phyloP scores from a whole-genome alignment of 2,329 filamentous ascomycete genomes.

The Balansia obtecta region DNA sequence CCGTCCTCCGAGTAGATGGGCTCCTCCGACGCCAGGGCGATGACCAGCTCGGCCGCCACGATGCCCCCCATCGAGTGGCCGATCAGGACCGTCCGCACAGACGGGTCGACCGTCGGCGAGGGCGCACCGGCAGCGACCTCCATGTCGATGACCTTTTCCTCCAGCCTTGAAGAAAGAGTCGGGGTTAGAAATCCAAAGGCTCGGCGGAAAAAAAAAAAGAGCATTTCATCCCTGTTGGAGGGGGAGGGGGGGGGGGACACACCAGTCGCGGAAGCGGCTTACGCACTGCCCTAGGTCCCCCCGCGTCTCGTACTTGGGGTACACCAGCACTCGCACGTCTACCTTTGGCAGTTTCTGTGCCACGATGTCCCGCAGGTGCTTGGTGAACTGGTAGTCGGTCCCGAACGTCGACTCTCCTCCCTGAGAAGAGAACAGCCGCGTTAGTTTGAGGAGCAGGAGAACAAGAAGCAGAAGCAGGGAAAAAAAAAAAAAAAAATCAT shows the following conservation, averaged over 20 bases:
- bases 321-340: conserved; percentile 55
- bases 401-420: conserved; percentile 71
- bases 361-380: conserved; percentile 54
- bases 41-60: conserved; percentile 77
- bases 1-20: conserved; percentile 37
- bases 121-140: conserved; percentile 73
- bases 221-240: neutral
- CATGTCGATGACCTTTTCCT: conserved; percentile 86
- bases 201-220: no score
- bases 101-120: conserved; percentile 76
- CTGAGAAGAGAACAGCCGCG: conserved; percentile 21
- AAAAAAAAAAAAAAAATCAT: no score
- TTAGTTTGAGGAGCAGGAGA: no score
- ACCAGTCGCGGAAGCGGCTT: conserved; percentile 64
- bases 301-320: conserved; percentile 71
- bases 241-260: conserved; percentile 11
- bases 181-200: no score
- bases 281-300: conserved; percentile 64
- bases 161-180: conserved; percentile 43
- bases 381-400: conserved; percentile 51
- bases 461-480: neutral
- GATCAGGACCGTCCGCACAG: conserved; percentile 67
- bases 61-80: conserved; percentile 93
- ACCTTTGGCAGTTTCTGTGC: conserved; percentile 55
- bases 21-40: conserved; percentile 51